Evolutionary conservation across 805 yeast genomes (phyloP), one percentile per base, ranked within the genome.

Genomic region (Zygoascus ofunaensis): DNA sequence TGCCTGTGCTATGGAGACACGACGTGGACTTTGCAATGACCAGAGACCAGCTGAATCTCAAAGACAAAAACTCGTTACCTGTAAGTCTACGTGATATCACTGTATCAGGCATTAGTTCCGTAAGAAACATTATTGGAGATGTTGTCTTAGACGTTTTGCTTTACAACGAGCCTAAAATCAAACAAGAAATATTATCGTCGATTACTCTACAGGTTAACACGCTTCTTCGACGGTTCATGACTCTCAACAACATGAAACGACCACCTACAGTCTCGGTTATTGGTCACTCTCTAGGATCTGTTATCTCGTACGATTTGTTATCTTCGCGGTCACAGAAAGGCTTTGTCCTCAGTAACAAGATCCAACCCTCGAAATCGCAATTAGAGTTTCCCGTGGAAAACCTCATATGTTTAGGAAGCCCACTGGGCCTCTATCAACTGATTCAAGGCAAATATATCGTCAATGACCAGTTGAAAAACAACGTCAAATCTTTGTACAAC

Each of bases 1-100:
- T 90, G 14, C 98, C 98, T 0, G 82, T 90, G 7, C 72, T 90
- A 4, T 90, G 98, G 98, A 72, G 98, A 51, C 84, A 86, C 55
- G 73, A 74, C 46, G 57, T 63, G 32, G 47, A 48, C 7, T 57
- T 62, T 39, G 62, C 57, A 5, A 37, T 46, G 48, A 41, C 42
- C 34, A 30, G 41, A 28, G 42, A 34, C 33, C 50, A 37, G n/a
- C 37, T 49, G 34, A 34, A 51, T 47, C 12, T 23, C 51, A 38
- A 39, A 34, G 18, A 46, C 12, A 15, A 20, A 3, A 34, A 37
- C 10, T 45, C 49, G 22, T 19, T 37, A 19, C 41, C 41, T 3
- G 35, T 33, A 3, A 70, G 82, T 0, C 61, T 87, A 35, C 61
- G 74, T 3, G 84, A 85, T 49, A 72, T 89, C 35, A 85, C 83